Conservation (phyloP, 148 eudicot species). For the Polygonum aviculare region DNA sequence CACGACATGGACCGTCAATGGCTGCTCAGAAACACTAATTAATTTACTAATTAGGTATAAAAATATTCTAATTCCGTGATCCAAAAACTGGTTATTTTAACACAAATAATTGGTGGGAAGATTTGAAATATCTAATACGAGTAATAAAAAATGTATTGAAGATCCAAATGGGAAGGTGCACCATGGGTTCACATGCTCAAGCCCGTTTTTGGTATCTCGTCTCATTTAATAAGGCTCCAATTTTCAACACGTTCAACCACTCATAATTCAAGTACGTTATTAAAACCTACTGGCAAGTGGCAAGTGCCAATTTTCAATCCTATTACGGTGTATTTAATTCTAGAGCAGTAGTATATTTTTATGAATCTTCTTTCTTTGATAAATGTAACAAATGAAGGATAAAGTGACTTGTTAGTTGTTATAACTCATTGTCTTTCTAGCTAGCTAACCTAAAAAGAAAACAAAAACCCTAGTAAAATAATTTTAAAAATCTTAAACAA, state of each 20-base stretch:
- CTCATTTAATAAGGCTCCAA: constrained; percentile 2
- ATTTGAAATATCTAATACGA: background rate
- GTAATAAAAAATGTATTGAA: background rate
- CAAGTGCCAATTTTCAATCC: too few relatives aligned
- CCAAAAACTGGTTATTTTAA: background rate
- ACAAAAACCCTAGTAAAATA: too few relatives aligned
- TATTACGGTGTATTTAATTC: too few relatives aligned
- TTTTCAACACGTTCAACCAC: constrained; percentile 5
- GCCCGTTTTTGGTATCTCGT: background rate
- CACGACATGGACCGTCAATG: background rate
- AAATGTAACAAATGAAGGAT: too few relatives aligned
- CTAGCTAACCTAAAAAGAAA: too few relatives aligned
- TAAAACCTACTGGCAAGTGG: background rate
- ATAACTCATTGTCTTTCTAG: too few relatives aligned
- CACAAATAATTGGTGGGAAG: background rate
- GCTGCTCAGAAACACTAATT: background rate
- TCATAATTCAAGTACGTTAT: background rate
- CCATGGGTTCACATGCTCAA: background rate
- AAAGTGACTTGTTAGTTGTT: too few relatives aligned
- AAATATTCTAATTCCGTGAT: background rate
- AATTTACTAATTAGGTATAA: background rate
- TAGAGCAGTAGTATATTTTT: too few relatives aligned
- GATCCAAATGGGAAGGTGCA: constrained; percentile 1
- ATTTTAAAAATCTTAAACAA: too few relatives aligned
- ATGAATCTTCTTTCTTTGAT: too few relatives aligned